Evolutionary conservation across 306 rosid genomes (phyloP).

Genomic region (Lathyrus aphaca): DNA sequence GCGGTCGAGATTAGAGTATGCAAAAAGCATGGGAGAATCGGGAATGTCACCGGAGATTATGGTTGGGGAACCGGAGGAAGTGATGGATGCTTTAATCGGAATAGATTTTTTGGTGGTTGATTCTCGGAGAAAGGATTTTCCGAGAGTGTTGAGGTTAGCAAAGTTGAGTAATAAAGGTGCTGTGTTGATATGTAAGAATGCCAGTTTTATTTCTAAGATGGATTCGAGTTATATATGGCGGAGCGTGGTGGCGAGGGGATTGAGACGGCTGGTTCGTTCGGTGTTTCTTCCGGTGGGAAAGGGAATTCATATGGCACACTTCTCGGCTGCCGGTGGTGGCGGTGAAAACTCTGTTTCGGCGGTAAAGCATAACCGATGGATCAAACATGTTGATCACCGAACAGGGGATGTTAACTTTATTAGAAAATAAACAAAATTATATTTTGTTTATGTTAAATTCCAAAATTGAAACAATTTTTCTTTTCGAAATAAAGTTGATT

Average conservation of each 20-base stretch:
- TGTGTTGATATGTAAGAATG: slow-evolving; percentile 82
- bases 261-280: slow-evolving; percentile 65
- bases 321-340: slow-evolving; percentile 52
- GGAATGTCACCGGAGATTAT: slow-evolving; percentile 58
- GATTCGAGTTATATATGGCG: slow-evolving; percentile 63
- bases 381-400: slow-evolving; percentile 75
- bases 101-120: slow-evolving; percentile 88
- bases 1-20: slow-evolving; percentile 62
- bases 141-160: slow-evolving; percentile 62
- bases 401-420: slow-evolving; percentile 85
- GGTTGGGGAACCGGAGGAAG: slow-evolving; percentile 79
- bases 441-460: background rate
- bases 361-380: slow-evolving; percentile 51
- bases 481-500: background rate
- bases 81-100: slow-evolving; percentile 55
- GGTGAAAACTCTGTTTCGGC: slow-evolving; percentile 16
- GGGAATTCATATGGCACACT: slow-evolving; percentile 82
- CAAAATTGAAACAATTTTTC: background rate
- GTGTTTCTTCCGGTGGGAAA: slow-evolving; percentile 91
- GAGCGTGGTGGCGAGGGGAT: slow-evolving; percentile 53
- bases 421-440: slow-evolving; percentile 45
- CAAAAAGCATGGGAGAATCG: slow-evolving; percentile 48
- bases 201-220: slow-evolving; percentile 45
- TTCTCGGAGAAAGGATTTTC: slow-evolving; percentile 55
- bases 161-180: slow-evolving; percentile 73